Conservation (phyloP, 441 rosid species). For the Jatropha multifida region DNA sequence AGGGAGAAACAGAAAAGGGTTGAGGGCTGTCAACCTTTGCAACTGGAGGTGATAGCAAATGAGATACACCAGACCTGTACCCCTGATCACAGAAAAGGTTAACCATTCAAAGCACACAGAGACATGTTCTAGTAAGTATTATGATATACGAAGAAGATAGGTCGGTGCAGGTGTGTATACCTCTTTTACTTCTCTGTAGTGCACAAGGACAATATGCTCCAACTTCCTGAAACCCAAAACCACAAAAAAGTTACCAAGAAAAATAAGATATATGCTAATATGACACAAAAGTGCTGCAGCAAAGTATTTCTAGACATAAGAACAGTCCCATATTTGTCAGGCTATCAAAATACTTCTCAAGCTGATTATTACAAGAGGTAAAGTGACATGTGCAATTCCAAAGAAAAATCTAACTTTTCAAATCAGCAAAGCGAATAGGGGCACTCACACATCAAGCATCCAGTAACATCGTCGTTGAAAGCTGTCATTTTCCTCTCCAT, state of each 20-base stretch:
- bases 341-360: not conserved
- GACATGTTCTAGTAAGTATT: not conserved
- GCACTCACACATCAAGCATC: slow-evolving; percentile 68
- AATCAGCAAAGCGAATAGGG: slow-evolving; percentile 8
- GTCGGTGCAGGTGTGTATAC: slow-evolving; percentile 32
- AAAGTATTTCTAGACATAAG: not conserved
- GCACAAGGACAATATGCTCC: slow-evolving; percentile 70
- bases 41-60: slow-evolving; percentile 32
- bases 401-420: not conserved
- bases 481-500: slow-evolving; percentile 61
- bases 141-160: slow-evolving; percentile 2
- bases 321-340: not conserved
- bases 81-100: slow-evolving; percentile 37
- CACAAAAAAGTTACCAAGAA: not conserved
- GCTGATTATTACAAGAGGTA: not conserved
- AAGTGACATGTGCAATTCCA: slow-evolving; percentile 10
- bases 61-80: slow-evolving; percentile 44
- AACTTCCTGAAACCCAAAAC: slow-evolving; percentile 45
- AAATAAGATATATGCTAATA: not conserved
- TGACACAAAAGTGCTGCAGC: not conserved
- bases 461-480: slow-evolving; percentile 73
- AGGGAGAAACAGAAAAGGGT: slow-evolving; percentile 34
- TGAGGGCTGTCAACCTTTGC: slow-evolving; percentile 36
- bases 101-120: not conserved
- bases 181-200: slow-evolving; percentile 71